A percentile compares a stretch with the other conserved stretches of the same genome.
Conservation (phyloP, 2,329 filamentous ascomycete genomes). For the Emericellopsis cladophorae region DNA sequence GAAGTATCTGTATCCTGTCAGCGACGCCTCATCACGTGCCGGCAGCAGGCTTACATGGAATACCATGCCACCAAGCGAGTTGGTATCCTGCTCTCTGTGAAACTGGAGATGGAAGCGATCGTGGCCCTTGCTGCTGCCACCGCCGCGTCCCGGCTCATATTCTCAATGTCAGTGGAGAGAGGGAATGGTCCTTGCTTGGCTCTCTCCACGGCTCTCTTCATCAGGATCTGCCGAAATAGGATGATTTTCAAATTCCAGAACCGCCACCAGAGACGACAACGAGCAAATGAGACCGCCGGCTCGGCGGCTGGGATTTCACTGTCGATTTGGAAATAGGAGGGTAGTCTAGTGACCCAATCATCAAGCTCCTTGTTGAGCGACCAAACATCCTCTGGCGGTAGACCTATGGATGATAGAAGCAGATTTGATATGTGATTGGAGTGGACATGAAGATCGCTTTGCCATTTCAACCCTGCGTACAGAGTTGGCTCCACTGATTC, state of each 20-base stretch:
- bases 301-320: conserved; percentile 6
- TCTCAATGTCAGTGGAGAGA: conserved; percentile 7
- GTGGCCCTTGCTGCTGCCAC: conserved; percentile 13
- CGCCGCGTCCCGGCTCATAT: conserved; percentile 10
- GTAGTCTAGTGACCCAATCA: conserved; percentile 12
- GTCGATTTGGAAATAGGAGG: conserved; percentile 10
- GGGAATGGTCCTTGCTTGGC: conserved; percentile 3
- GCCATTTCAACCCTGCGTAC: conserved; percentile 14
- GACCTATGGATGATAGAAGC: conserved; percentile 11
- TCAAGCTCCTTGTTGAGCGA: conserved; percentile 11
- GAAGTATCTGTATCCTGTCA: conserved; percentile 11
- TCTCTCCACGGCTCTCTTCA: conserved; percentile 11
- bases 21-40: neutral
- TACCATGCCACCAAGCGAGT: conserved; percentile 17
- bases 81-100: conserved; percentile 6
- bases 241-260: conserved; percentile 19
- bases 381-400: conserved; percentile 12
- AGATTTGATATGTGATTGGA: conserved; percentile 17
- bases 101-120: conserved; percentile 12
- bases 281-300: conserved; percentile 11
- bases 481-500: conserved; percentile 11
- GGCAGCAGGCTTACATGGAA: conserved; percentile 10
- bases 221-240: conserved; percentile 14
- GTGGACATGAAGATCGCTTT: conserved; percentile 16
- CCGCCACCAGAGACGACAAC: conserved; percentile 16